Percentiles rank a stretch among this genome's conserved stretches.
phyloP scores from a whole-genome alignment of 1,284 basidiomycete species.

The Papiliotrema nemorosa region DNA sequence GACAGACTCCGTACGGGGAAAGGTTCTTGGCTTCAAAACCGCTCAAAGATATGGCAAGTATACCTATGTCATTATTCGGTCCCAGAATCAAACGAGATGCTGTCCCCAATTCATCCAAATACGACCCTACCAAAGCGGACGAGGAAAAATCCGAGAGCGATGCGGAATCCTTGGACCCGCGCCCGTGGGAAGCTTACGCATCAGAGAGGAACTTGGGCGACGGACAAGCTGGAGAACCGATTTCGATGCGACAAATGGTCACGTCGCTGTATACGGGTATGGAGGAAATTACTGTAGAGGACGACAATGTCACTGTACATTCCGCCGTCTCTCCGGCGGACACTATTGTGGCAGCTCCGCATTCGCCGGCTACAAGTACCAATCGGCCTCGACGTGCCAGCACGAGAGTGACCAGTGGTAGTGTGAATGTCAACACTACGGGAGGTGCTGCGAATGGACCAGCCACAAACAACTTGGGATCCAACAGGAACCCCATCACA shows the following conservation, averaged over 20 bases:
- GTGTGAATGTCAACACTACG: background rate
- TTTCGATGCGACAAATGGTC: slow-evolving; percentile 23
- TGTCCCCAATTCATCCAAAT: slow-evolving; percentile 11
- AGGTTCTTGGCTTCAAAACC: slow-evolving; percentile 27
- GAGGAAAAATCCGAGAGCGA: slow-evolving; percentile 2
- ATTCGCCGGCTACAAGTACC: slow-evolving; percentile 34
- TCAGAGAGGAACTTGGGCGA: slow-evolving; percentile 41
- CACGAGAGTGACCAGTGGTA: background rate
- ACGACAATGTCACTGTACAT: background rate
- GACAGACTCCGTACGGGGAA: slow-evolving; percentile 20
- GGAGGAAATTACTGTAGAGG: slow-evolving; percentile 3
- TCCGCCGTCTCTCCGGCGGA: background rate
- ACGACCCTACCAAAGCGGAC: background rate
- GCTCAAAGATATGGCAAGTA: slow-evolving; percentile 34
- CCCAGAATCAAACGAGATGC: slow-evolving; percentile 37
- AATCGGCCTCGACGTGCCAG: slow-evolving; percentile 3
- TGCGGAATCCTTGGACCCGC: background rate
- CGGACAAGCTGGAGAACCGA: slow-evolving; percentile 37
- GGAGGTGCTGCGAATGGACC: background rate
- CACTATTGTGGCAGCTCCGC: slow-evolving; percentile 48
- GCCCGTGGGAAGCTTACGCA: slow-evolving; percentile 26
- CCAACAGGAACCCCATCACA: slow-evolving; percentile 35
- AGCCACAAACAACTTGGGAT: slow-evolving; percentile 11
- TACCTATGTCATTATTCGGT: slow-evolving; percentile 37
- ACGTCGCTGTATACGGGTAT: slow-evolving; percentile 23